phyloP scores from a whole-genome alignment of 2,329 filamentous ascomycete genomes.

The Penicillium palitans region DNA sequence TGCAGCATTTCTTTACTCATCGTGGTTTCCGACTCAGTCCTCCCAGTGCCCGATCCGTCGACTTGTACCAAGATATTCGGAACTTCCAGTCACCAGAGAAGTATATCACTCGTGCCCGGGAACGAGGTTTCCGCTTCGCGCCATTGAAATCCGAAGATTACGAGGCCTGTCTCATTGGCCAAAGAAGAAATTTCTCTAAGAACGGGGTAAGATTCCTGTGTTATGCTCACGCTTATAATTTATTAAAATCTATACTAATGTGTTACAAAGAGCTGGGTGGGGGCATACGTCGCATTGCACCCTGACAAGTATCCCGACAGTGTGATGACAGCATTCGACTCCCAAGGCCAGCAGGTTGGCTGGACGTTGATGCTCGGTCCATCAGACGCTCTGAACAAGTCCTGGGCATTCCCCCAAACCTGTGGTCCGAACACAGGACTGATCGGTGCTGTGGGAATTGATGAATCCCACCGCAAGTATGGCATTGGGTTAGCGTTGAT shows the following conservation, averaged over 20 bases:
- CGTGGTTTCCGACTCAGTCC: constrained; percentile 40
- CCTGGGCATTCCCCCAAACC: constrained; percentile 46
- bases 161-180: constrained; percentile 42
- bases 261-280: constrained; percentile 42
- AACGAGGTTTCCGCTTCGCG: constrained; percentile 38
- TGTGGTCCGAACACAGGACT: constrained; percentile 45
- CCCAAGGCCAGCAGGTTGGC: constrained; percentile 41
- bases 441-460: constrained; percentile 49
- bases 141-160: constrained; percentile 40
- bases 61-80: constrained; percentile 44
- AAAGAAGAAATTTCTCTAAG: constrained; percentile 41
- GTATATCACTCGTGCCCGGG: constrained; percentile 38
- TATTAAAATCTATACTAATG: constrained; percentile 1
- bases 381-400: constrained; percentile 29
- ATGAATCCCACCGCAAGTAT: constrained; percentile 37
- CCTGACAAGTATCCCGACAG: constrained; percentile 39
- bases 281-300: constrained; percentile 41
- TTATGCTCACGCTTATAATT: not conserved
- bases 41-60: constrained; percentile 32
- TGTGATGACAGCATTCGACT: constrained; percentile 46
- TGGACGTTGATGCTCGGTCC: constrained; percentile 50
- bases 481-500: constrained; percentile 47
- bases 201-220: constrained; percentile 34
- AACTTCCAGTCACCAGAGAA: constrained; percentile 37
- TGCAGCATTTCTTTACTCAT: constrained; percentile 45